These are phyloP conservation scores for Ochetophila trinervis DNA, from an alignment of 306 rosid species.

Conservation along the genomic window DNA sequence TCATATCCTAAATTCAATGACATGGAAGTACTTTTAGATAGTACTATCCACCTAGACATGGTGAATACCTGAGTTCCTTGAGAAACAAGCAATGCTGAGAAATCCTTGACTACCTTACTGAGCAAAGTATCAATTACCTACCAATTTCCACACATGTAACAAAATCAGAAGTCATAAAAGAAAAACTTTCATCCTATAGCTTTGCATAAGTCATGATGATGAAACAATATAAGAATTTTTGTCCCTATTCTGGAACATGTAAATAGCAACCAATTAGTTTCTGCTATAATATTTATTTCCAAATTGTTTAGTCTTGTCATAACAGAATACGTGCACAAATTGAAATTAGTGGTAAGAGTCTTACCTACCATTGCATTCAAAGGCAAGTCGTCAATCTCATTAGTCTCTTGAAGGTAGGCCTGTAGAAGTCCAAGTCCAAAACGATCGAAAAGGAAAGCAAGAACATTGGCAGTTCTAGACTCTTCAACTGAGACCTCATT, in stretches of 20 bases:
- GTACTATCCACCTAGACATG: not conserved
- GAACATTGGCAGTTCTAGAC: slow-evolving; percentile 57
- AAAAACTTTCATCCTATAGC: not conserved
- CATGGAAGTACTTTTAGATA: slow-evolving; percentile 10
- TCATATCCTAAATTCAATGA: not conserved
- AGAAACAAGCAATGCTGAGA: slow-evolving; percentile 79
- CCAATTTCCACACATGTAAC: slow-evolving; percentile 22
- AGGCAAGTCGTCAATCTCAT: slow-evolving; percentile 61
- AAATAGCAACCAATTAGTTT: no score
- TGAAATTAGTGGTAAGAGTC: slow-evolving; percentile 34
- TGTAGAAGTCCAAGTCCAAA: slow-evolving; percentile 81
- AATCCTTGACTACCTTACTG: slow-evolving; percentile 72
- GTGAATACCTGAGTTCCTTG: slow-evolving; percentile 84
- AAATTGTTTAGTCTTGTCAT: no score
- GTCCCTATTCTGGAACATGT: no score
- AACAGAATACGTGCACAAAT: not conserved
- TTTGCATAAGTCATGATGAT: no score
- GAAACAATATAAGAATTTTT: no score
- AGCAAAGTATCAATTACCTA: slow-evolving; percentile 81
- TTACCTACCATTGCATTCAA: slow-evolving; percentile 98
- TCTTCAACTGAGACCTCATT: slow-evolving; percentile 66
- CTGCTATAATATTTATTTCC: no score
- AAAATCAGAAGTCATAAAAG: slow-evolving; percentile 27
- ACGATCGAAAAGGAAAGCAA: slow-evolving; percentile 79
- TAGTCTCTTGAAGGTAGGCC: slow-evolving; percentile 71